These are phyloP conservation scores for Dentiscutata heterogama DNA, from an alignment of 371 early-diverging fungal species.

Conservation along the genomic window DNA sequence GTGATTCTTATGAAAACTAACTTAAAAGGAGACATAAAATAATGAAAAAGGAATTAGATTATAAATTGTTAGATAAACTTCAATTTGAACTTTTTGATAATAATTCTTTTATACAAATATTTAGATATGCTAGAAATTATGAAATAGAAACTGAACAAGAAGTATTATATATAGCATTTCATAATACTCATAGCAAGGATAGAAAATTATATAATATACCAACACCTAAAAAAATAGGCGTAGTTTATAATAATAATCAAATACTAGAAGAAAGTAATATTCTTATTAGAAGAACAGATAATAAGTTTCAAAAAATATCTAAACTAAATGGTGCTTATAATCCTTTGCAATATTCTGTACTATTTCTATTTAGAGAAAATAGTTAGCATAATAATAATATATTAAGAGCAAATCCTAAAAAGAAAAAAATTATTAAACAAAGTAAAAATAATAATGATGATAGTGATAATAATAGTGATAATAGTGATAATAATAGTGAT, in stretches of 20 bases:
- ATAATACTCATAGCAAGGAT: constrained; percentile 22
- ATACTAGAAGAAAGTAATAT: too few species aligned
- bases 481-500: too few species aligned
- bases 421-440: too few species aligned
- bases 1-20: not conserved
- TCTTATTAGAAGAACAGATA: too few species aligned
- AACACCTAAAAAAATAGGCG: not conserved
- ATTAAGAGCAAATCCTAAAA: not conserved
- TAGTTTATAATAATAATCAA: not conserved
- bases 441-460: too few species aligned
- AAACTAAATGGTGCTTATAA: constrained; percentile 38
- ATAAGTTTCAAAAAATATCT: not conserved
- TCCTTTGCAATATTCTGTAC: constrained; percentile 46
- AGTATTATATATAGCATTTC: not conserved
- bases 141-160: not conserved
- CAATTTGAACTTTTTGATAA: not conserved
- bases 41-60: not conserved
- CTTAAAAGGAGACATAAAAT: not conserved
- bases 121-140: not conserved
- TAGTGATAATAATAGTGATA: too few species aligned
- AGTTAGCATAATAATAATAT: constrained; percentile 25
- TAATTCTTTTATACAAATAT: not conserved
- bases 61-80: not conserved
- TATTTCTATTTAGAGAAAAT: constrained; percentile 44
- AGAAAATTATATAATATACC: not conserved